A percentile compares a stretch with the other conserved stretches of the same genome.
phyloP scores from a whole-genome alignment of 176 grass and related monocot species.

The Triticum timopheevii region DNA sequence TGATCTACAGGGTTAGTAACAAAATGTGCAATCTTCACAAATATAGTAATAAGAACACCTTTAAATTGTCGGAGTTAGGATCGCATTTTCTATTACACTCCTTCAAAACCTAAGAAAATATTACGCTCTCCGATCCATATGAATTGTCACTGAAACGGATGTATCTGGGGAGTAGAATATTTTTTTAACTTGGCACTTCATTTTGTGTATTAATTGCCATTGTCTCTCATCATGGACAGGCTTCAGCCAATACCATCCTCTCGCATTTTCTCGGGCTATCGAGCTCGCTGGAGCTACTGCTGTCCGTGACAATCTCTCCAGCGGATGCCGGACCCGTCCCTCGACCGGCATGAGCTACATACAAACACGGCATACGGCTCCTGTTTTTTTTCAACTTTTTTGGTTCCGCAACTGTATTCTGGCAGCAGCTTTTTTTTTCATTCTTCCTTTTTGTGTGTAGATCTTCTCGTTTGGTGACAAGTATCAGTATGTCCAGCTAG shows the following conservation, averaged over 20 bases:
- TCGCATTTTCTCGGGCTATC: constrained; percentile 89
- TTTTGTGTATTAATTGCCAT: not conserved
- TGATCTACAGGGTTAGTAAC: not conserved
- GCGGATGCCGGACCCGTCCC: constrained; percentile 41
- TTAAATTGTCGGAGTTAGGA: too few species aligned
- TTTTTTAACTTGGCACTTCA: not conserved
- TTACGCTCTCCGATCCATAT: not conserved
- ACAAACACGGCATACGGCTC: not conserved
- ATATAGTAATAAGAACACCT: not conserved
- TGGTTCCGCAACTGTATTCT: not conserved
- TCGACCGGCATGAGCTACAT: constrained; percentile 41
- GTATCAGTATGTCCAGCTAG: not conserved
- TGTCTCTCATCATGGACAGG: constrained; percentile 36
- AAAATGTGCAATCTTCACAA: not conserved
- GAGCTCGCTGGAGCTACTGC: constrained; percentile 71
- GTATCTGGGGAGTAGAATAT: not conserved
- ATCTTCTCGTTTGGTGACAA: not conserved
- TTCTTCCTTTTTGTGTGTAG: not conserved
- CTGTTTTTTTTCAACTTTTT: not conserved
- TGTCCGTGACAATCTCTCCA: constrained; percentile 58
- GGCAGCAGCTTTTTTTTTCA: not conserved
- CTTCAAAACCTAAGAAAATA: too few species aligned
- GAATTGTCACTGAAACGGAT: too few species aligned
- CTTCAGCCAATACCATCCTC: constrained; percentile 84
- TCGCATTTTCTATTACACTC: too few species aligned